Evolutionary conservation across 2,329 filamentous ascomycete species (phyloP), one percentile per base, ranked within the genome.

Genomic region (Mycosphaerella sp.): DNA sequence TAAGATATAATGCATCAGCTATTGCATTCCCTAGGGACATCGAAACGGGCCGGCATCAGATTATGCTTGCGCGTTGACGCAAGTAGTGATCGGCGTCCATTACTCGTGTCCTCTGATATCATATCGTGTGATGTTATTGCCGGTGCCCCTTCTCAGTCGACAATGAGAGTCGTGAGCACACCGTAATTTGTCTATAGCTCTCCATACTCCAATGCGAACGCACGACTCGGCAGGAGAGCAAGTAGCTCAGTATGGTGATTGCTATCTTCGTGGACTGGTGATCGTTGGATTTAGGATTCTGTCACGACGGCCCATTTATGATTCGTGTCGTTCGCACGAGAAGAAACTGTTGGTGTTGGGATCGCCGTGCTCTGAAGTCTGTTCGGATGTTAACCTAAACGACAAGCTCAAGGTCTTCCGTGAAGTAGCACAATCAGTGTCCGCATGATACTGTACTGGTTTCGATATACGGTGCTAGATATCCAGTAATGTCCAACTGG

Each of bases 231-330:
- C 21, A 21, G 6, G 21, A 21, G 21, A 4, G 21, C 21, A 21
- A 21, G 21, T 21, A n/a, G n/a, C n/a, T n/a, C n/a, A n/a, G n/a
- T n/a, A n/a, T n/a, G n/a, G n/a, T n/a, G n/a, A n/a, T 21, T 21
- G 21, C 21, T 4, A 6, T 21, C 4, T 21, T 21, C 21, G 21
- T 21, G 21, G 21, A 21, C 21, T 21, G 21, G 30, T n/a, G 13
- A 32, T 18, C 45, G 45, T 48, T 41, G 36, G 39, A 21, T 16
- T 40, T 48, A 48, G 39, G 36, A 48, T 48, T 48, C 45, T 48
- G 36, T 48, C 45, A 48, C 21, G 37, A 36, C n/a, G 28, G 45
- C 6, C 21, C 37, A n/a, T n/a, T 30, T 21, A 21, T 32, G 30
- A n/a, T n/a, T 30, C n/a, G 35, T 32, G 30, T 37, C 30, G 43